A percentile compares a stretch with the other conserved stretches of the same genome.
Conservation (phyloP, 2,329 filamentous ascomycete genomes). For the Epichloe hybrida region DNA sequence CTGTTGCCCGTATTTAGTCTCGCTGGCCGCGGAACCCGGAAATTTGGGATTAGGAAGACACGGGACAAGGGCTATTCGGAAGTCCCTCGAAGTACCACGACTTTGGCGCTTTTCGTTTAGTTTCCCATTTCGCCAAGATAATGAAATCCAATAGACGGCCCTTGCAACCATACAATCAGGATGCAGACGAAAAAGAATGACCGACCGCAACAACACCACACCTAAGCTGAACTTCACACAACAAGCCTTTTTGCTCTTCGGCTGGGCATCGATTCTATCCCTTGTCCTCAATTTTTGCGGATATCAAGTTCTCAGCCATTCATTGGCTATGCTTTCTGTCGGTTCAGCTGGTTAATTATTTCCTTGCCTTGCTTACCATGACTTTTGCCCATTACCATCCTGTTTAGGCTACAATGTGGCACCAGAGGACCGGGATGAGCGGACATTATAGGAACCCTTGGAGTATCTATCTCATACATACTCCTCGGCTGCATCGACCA, state of each 20-base stretch:
- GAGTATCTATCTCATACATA: neutral
- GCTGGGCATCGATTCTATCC: neutral
- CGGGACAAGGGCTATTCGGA: neutral
- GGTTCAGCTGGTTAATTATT: neutral
- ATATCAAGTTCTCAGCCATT: neutral
- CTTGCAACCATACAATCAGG: neutral
- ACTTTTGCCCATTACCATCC: conserved; percentile 2
- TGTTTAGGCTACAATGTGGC: conserved; percentile 4
- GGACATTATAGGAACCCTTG: neutral
- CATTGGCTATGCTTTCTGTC: neutral
- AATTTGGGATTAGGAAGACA: neutral
- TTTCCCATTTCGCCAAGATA: conserved; percentile 1
- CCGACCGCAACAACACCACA: neutral
- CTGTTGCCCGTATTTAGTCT: neutral
- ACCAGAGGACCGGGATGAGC: neutral
- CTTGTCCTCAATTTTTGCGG: neutral
- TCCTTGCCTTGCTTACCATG: neutral
- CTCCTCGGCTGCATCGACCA: conserved; percentile 4
- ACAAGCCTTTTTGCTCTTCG: neutral
- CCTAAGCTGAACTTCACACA: neutral
- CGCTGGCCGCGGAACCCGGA: neutral
- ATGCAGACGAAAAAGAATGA: conserved; percentile 1
- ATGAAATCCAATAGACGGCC: conserved; percentile 1
- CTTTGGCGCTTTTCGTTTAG: neutral
- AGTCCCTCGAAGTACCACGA: conserved; percentile 5